Base-by-base conservation (phyloP, 2,329 filamentous ascomycete genomes). In the Xylariomycetidae sp. region DNA sequence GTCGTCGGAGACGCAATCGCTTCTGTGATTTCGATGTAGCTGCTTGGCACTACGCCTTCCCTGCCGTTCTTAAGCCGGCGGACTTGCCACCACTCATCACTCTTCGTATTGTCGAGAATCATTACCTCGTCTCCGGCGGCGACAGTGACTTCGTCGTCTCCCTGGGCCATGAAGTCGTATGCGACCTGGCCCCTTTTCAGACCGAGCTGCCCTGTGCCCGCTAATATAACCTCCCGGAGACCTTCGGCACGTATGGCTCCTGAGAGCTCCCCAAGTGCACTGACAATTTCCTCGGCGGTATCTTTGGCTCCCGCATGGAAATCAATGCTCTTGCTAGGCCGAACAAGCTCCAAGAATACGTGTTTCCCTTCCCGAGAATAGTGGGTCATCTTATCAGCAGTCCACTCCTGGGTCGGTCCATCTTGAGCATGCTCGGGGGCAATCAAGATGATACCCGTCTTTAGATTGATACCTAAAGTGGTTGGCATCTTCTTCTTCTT, bases 71-170 rank as follows among this genome's bases (percentile, higher is more conserved):
- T 94, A 43, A 96, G 55, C 22, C 89, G 79, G 39, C 85, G 79
- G 22, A 98, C 88, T 69, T 92, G 88, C 90, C 92, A 97, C 92
- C 92, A 98, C 57, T 98, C 92, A 38, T 96, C 88, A 42, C 89
- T 96, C 63, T 89, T 92, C 20, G 72, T 78, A 53, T 96, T 88
- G 55, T 98, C 90, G 36, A 97, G 60, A 34, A 98, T 70, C 27
- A 94, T 67, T 25, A 98, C 90, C 54, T 98, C 90, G 54, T 98
- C 92, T 25, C 85, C 92, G 15, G 84, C 75, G 16, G 77, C 81
- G 29, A 98, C 92, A 0, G 88, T 95, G 30, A 98, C 90, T 62
- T 98, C 92, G 51, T 98, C 92, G 6, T 95, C 86, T 22, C 89
- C 89, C 58, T 97, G 90, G 1, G 92, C 92, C 79, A 88, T 85